Conservation (phyloP, 257 asterid species). For the Rubia yunnanensis region DNA sequence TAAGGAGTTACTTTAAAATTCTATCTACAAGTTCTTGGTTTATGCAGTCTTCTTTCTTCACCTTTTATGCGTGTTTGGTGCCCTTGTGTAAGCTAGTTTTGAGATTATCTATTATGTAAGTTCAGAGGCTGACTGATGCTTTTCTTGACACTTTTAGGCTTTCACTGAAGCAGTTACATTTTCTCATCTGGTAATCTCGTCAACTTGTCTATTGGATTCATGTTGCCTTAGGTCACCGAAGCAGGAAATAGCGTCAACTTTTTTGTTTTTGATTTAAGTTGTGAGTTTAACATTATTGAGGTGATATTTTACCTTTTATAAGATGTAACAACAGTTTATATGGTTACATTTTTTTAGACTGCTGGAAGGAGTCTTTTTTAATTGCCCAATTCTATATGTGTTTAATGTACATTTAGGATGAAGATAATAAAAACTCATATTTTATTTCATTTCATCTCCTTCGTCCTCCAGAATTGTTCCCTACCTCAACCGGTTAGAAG, state of each 20-base stretch:
- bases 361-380: neutral
- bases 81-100: neutral
- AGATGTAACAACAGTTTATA: neutral
- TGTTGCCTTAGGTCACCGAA: no score
- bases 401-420: neutral
- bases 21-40: slow-evolving; percentile 9
- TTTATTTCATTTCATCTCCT: neutral
- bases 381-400: neutral
- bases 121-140: slow-evolving; percentile 9
- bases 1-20: slow-evolving; percentile 15
- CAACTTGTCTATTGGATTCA: no score
- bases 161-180: slow-evolving; percentile 91
- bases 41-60: slow-evolving; percentile 3
- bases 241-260: neutral
- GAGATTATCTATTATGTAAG: neutral
- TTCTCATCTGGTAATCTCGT: slow-evolving; percentile 99
- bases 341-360: neutral
- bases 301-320: neutral
- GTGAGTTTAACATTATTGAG: neutral
- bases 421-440: neutral
- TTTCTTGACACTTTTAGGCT: slow-evolving; percentile 44
- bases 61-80: neutral
- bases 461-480: no score
- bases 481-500: neutral
- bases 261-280: neutral